Base-by-base conservation (phyloP, 805 yeast genomes). In the Lipomyces orientalis region DNA sequence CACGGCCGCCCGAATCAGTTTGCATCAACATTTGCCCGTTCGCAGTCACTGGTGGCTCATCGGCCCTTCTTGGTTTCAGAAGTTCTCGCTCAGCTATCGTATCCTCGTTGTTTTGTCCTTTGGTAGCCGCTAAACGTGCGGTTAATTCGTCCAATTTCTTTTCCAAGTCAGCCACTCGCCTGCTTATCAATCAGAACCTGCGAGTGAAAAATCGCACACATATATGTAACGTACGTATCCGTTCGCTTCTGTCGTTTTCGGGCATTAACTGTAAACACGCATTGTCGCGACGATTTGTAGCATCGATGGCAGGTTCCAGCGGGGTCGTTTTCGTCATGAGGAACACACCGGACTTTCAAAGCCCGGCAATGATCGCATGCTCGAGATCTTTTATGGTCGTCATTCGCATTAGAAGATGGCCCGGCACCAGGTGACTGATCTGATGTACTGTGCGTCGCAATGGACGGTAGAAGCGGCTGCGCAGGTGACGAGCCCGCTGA, bases 301-400 rank as follows among this genome's bases (percentile, higher is more conserved):
- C 98, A 93, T 54, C 97, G 82, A 12, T 84, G 79, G 78, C 98
- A 93, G 0, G 93, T 86, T 2, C 89, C 87, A 1, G 81, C 77
- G 9, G 88, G 87, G 66, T 88, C 85, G 37, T 81, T 74, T 0
- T 80, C 79, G 74, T 88, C 88, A 0, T 88, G 81, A 0, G 97
- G 95, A 7, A 89, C 86, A 78, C 98, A 93, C 73, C 89, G 87
- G 43, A 93, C 97, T 75, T 93, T 93, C 61, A 91, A 82, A 0
- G 90, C 77, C 74, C 94, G 97, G 75, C 98, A 93, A 60, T 77
- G 73, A 33, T 76, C 77, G 66, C 82, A 80, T 9, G 82, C 82
- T 62, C 75, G 73, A 34, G 75, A 61, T 29, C 76, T 57, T 58
- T 60, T 62, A 58, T 54, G 66, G 54, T 66, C 69, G 49, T 62